A percentile compares a stretch with the other conserved stretches of the same genome.
Conservation (phyloP, 176 grass and related monocot species). For the Carex myosuroides region DNA sequence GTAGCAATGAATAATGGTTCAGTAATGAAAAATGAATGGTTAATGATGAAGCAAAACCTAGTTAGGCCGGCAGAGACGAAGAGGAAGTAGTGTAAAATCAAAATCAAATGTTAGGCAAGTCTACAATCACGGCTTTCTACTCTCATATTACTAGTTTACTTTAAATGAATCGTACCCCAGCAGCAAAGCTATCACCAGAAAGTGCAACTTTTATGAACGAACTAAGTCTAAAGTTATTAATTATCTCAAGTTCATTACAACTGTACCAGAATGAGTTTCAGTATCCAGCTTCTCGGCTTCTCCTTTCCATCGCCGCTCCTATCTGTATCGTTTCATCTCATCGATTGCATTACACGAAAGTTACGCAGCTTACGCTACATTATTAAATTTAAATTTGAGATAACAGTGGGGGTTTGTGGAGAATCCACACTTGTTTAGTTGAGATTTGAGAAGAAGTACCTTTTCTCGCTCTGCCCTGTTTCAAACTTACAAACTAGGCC, state of each 20-base stretch:
- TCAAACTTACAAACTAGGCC: not conserved
- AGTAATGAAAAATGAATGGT: not conserved
- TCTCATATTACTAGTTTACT: not conserved
- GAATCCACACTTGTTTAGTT: too few species aligned
- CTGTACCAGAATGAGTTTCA: not conserved
- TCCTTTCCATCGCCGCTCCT: not conserved
- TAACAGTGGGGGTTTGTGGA: not conserved
- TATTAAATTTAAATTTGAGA: not conserved
- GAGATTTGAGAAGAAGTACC: too few species aligned
- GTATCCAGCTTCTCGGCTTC: not conserved
- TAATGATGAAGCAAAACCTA: not conserved
- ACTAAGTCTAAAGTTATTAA: not conserved
- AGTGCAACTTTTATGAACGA: not conserved
- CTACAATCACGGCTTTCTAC: not conserved
- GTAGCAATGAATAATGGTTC: not conserved
- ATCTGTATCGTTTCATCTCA: too few species aligned
- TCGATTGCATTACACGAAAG: not conserved
- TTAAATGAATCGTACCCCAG: not conserved
- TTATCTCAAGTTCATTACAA: not conserved
- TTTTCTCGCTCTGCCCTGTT: not conserved
- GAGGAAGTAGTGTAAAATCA: not conserved
- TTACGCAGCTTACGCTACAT: not conserved
- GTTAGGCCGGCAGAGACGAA: not conserved
- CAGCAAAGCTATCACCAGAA: not conserved
- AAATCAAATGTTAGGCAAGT: slow-evolving; percentile 1